These are phyloP conservation scores for Sophora flavescens DNA, from an alignment of 306 rosid genomes.

Conservation along the genomic window DNA sequence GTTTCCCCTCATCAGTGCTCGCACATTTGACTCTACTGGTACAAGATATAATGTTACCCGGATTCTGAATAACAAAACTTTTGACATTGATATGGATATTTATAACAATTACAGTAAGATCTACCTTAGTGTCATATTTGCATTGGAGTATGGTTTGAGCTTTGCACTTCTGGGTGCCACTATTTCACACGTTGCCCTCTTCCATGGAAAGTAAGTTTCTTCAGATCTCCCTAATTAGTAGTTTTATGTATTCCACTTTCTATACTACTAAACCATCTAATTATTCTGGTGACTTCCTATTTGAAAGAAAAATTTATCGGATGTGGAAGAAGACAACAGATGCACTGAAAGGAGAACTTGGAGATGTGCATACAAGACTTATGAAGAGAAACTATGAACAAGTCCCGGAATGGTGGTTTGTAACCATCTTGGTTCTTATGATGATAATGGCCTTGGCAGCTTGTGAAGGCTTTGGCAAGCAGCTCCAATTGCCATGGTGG, in stretches of 20 bases:
- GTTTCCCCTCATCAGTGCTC: slow-evolving; percentile 78
- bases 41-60: slow-evolving; percentile 57
- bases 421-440: slow-evolving; percentile 50
- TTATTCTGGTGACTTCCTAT: background rate
- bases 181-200: slow-evolving; percentile 77
- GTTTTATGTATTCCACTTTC: background rate
- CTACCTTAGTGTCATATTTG: slow-evolving; percentile 74
- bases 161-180: slow-evolving; percentile 78
- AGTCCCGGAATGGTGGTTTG: slow-evolving; percentile 90
- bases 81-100: slow-evolving; percentile 52
- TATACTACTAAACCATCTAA: slow-evolving; percentile 20
- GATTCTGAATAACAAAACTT: slow-evolving; percentile 56
- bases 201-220: slow-evolving; percentile 82
- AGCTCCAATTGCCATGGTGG: slow-evolving; percentile 96
- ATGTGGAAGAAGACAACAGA: slow-evolving; percentile 64
- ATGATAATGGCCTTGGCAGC: slow-evolving; percentile 48
- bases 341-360: slow-evolving; percentile 39
- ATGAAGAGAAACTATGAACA: slow-evolving; percentile 81
- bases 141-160: slow-evolving; percentile 77
- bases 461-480: slow-evolving; percentile 77
- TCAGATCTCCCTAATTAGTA: background rate
- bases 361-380: slow-evolving; percentile 73
- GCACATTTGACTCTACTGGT: slow-evolving; percentile 71
- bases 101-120: slow-evolving; percentile 79
- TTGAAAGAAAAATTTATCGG: slow-evolving; percentile 53